These are phyloP conservation scores for Themeda triandra DNA, from an alignment of 176 grass and related monocot genomes.

Conservation along the genomic window DNA sequence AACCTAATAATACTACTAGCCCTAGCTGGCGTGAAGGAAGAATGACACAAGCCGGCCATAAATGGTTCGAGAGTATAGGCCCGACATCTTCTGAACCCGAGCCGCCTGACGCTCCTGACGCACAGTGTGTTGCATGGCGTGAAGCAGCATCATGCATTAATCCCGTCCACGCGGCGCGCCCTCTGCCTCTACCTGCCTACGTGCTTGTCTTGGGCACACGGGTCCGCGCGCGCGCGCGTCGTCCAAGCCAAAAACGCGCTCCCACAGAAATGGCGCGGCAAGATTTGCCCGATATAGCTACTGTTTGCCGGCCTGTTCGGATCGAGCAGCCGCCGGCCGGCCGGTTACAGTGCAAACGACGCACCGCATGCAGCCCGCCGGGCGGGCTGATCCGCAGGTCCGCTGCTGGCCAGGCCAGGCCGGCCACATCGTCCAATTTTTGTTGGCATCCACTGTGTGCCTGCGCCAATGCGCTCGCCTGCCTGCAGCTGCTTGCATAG, in stretches of 20 bases:
- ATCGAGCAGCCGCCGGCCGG: not conserved
- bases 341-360: conserved; percentile 14
- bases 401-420: too few relatives aligned
- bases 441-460: not conserved
- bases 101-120: too few relatives aligned
- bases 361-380: not conserved
- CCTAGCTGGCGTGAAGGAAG: too few relatives aligned
- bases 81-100: too few relatives aligned
- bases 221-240: not conserved
- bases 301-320: conserved; percentile 39
- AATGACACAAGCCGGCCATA: too few relatives aligned
- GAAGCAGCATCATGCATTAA: too few relatives aligned
- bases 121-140: too few relatives aligned
- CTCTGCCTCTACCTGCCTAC: too few relatives aligned
- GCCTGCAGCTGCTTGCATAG: not conserved
- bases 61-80: too few relatives aligned
- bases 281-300: conserved; percentile 46
- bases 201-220: not conserved
- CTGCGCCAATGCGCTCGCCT: not conserved
- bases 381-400: not conserved
- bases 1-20: too few relatives aligned
- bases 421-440: not conserved
- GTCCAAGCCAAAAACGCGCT: not conserved
- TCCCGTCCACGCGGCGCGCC: too few relatives aligned
- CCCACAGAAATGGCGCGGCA: conserved; percentile 28